Evolutionary conservation across 129 eudicot species (phyloP).

Genomic region (Tanacetum coccineum): DNA sequence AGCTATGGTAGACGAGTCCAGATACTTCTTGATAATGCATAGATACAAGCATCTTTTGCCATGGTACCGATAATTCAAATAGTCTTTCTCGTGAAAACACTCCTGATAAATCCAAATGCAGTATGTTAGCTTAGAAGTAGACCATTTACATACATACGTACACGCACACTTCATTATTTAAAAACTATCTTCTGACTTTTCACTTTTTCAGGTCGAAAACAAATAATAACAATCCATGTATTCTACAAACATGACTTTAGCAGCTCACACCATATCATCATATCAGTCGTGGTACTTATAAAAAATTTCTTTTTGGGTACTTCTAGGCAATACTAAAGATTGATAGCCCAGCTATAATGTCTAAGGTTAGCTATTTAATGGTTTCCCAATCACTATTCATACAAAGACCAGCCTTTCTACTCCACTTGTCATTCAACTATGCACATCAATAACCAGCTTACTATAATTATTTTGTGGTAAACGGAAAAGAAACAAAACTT

Average conservation of each 20-base stretch:
- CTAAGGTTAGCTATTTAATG: background rate
- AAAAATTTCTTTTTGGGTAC: background rate
- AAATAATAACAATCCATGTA: background rate
- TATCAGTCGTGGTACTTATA: background rate
- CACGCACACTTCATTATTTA: background rate
- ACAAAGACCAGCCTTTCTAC: background rate
- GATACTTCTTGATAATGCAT: conserved; percentile 63
- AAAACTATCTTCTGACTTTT: background rate
- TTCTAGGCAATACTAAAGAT: background rate
- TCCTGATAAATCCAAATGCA: conserved; percentile 47
- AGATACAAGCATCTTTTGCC: conserved; percentile 93
- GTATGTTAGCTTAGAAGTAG: background rate
- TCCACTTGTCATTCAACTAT: background rate
- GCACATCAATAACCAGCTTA: conserved; percentile 3
- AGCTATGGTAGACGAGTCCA: conserved; percentile 45
- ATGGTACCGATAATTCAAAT: conserved; percentile 85
- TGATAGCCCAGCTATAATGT: background rate
- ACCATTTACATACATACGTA: background rate
- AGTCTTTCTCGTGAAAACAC: conserved; percentile 91
- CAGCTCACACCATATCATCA: conserved; percentile 1
- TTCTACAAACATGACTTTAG: background rate
- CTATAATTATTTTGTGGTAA: background rate
- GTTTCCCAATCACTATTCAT: background rate
- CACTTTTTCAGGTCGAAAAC: background rate
- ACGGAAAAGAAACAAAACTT: background rate